Evolutionary conservation across 345 rosid genomes (phyloP).

Genomic region (Adansonia digitata): DNA sequence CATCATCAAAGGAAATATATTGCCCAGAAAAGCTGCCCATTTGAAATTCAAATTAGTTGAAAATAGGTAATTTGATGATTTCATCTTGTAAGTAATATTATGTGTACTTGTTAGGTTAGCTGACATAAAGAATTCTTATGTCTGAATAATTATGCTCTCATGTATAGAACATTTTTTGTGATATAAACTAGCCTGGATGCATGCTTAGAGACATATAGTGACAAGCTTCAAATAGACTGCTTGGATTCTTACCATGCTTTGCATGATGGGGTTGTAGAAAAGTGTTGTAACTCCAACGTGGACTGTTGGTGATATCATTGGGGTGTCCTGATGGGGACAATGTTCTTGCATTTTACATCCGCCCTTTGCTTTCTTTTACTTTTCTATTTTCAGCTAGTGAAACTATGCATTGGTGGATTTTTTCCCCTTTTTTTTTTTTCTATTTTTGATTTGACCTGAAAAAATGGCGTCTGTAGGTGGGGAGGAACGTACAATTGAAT

Average conservation of each 20-base stretch:
- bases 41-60: neutral
- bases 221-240: neutral
- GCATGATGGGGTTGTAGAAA: neutral
- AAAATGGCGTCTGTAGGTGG: slow-evolving; percentile 55
- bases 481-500: slow-evolving; percentile 84
- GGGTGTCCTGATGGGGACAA: neutral
- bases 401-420: neutral
- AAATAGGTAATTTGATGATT: neutral
- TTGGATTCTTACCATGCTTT: neutral
- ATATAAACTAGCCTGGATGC: neutral
- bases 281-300: neutral
- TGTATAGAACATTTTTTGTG: neutral
- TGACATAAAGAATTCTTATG: neutral
- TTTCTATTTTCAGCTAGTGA: slow-evolving; percentile 5
- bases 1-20: neutral
- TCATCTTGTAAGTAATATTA: neutral
- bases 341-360: neutral
- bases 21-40: neutral
- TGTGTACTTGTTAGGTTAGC: neutral
- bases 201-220: neutral
- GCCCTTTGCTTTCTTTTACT: neutral
- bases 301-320: neutral
- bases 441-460: neutral
- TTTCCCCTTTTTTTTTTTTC: neutral
- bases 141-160: neutral